Conservation (phyloP, 352 stramenopile genomes). For the Globisporangium paddicum region DNA sequence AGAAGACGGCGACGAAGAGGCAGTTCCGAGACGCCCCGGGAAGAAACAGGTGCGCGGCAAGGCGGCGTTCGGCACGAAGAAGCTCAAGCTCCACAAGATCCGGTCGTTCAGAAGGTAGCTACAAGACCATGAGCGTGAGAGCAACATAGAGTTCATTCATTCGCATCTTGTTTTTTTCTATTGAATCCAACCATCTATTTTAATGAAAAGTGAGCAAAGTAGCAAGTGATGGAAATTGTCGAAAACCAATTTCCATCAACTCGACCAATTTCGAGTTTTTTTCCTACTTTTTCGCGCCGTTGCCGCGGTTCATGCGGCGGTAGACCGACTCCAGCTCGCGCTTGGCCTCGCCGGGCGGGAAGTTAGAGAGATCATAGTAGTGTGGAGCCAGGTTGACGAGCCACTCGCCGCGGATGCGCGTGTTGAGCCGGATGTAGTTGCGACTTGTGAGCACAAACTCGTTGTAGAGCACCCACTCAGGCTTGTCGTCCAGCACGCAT, state of each 20-base stretch:
- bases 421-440: constrained; percentile 99
- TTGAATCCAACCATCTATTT: constrained; percentile 11
- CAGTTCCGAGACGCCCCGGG: neutral
- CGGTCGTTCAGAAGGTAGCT: constrained; percentile 18
- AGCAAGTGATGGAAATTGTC: neutral
- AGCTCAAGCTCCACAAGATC: constrained; percentile 56
- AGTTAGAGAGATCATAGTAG: constrained; percentile 98
- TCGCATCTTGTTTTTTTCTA: constrained; percentile 1
- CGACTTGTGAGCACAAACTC: constrained; percentile 99
- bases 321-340: constrained; percentile 91
- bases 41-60: constrained; percentile 16
- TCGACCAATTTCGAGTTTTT: neutral
- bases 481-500: constrained; percentile 95
- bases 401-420: constrained; percentile 91
- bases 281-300: constrained; percentile 9
- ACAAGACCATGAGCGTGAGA: neutral
- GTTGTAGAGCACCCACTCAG: constrained; percentile 98
- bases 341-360: constrained; percentile 95
- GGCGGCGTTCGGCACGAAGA: constrained; percentile 42
- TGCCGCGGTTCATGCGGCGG: constrained; percentile 39
- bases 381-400: constrained; percentile 93
- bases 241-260: constrained; percentile 1
- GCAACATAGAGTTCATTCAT: neutral
- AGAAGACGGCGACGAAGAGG: neutral
- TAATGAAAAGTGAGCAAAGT: constrained; percentile 10